Base-by-base conservation (phyloP, 805 yeast genomes). In the Hanseniaspora hatyaiensis region DNA sequence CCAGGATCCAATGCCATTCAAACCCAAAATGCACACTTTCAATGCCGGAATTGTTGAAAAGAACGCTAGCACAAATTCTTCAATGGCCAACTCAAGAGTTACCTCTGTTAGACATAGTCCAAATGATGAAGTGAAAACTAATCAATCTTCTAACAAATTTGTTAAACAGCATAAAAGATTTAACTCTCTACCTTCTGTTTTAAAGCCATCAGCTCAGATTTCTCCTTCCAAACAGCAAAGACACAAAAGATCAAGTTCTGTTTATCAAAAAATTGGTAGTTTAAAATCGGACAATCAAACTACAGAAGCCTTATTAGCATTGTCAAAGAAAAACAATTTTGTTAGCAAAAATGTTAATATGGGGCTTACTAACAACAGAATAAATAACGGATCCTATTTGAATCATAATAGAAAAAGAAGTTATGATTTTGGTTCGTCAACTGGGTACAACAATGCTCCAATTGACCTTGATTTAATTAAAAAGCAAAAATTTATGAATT, bases 111-210 rank as follows among this genome's bases (percentile, higher is more conserved):
- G 34, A 34, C 20, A 39, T 19, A 39, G 22, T 20, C 15, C 34
- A n/a, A n/a, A n/a, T n/a, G n/a, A n/a, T n/a, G n/a, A n/a, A n/a
- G n/a, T n/a, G 11, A 26, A 26, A 26, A 26, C 29, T 9, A 9
- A 12, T 9, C 4, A 28, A 18, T 28, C 33, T 29, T 3, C 36
- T 4, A 6, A 16, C 20, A 6, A 39, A 28, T 6, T 36, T 34
- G 11, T 29, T 30, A 26, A 26, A 26, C 49, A 52, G 8, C 74
- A 69, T 49, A 63, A 59, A 36, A 56, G 73, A 45, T 65, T 69
- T 3, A 53, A 62, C 3, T 70, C 75, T 3, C 52, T 71, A 34
- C 75, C 75, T 0, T 55, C 61, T 8, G 29, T 32, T 3, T 28
- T 42, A 18, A 31, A 49, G 16, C 51, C 51, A 3, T 49, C 51